Base-by-base conservation (phyloP, 129 eudicot genomes). In the Helianthus annuus region DNA sequence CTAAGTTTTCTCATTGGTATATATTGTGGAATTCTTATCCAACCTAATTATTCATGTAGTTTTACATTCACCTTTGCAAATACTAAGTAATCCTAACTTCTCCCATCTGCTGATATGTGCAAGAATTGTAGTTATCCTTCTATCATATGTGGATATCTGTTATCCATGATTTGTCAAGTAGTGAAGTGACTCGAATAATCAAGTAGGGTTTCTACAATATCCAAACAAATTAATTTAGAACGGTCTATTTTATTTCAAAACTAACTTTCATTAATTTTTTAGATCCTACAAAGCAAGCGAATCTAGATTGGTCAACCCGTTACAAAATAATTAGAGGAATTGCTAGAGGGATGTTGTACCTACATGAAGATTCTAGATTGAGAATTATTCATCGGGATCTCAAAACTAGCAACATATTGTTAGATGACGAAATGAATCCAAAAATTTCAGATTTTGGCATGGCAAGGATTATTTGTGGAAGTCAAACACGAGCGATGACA, bases 241-340 rank as follows among this genome's bases (percentile, higher is more conserved):
- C 34, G 2, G 2, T 29, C 3, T 29, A 1, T 29, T 29, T 29
- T 29, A 2, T 29, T 29, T 29, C 34, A 29, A 29, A 64, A 10
- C 34, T 17, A 13, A 59, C 13, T 15, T 66, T 40, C 14, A 7
- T 40, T 39, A 10, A 17, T 56, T 19, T 62, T 24, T 56, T n/a
- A n/a, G n/a, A n/a, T n/a, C n/a, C n/a, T n/a, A 54, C 1, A 24
- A 76, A 49, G n/a, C 48, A 75, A 42, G 58, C 55, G 15, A 14
- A 46, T 11, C 11, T 84, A 16, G 68, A 80, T 46, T 81, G 83
- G 69, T 38, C 42, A n/a, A 73, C 10, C 15, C 79, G 88, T 11
- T 77, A 66, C 29, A 84, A 38, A 56, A 80, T 84, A 4, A 77
- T 80, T 3, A 65, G 55, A 54, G 82, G 85, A 11, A 66, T 83